Evolutionary conservation across 2,329 filamentous ascomycete genomes (phyloP), one percentile per base, ranked within the genome.

Genomic region (Alternaria ventricosa): DNA sequence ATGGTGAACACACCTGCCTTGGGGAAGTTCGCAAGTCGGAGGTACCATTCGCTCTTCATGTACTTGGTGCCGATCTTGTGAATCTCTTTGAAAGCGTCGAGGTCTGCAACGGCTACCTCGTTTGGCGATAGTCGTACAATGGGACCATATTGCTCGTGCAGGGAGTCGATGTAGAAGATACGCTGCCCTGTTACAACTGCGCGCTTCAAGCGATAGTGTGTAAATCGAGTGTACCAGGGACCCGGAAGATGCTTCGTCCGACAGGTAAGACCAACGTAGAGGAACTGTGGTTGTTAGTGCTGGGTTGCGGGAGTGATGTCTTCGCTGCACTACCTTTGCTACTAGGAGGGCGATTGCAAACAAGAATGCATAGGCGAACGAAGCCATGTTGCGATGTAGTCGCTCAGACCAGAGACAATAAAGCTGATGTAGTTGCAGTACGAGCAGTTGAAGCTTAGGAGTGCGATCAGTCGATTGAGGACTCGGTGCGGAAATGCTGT

Each of bases 141-240:
- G 12, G 75, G 74, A 0, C 75, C 75, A 67, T 78, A 75, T 54
- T 69, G 47, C 33, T 74, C 57, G 64, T 83, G 80, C 1, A 83
- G 71, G 6, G 65, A 59, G 60, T 82, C 74, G 36, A 82, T 79
- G 66, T 80, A 80, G 58, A 80, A 77, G 53, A 80, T 77, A 2
- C 80, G 75, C 11, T 78, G 75, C 9, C 81, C 80, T 6, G 70
- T 69, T 7, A 82, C 64, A 15, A 81, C 76, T 9, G 78, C 76
- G 9, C 74, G 67, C 60, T 82, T 82, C 25, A 83, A 70, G 20
- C 71, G 70, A n/a, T 76, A 70, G 55, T 77, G 72, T 7, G 75
- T 78, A 45, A 78, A 78, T 45, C 67, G 71, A n/a, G 73, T 74
- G 47, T 75, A 73, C 72, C 72, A 75, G 27, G 76, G 76, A 3